A percentile compares a stretch with the other conserved stretches of the same genome.
Conservation (phyloP, 495 filamentous ascomycete genomes). For the Entonaema liquescens region DNA sequence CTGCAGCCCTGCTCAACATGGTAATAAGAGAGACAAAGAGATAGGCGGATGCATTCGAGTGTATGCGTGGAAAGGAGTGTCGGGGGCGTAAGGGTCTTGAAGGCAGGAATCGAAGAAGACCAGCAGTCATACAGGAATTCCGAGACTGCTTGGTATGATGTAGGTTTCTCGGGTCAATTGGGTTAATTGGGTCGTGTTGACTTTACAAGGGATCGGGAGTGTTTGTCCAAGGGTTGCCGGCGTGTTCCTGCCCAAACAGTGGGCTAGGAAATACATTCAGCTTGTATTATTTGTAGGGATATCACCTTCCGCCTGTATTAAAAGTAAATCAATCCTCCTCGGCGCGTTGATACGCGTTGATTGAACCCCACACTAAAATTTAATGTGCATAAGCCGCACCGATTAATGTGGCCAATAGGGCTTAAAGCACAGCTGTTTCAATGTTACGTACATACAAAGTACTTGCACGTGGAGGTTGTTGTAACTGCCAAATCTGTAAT, state of each 20-base stretch:
- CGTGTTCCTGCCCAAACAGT: background rate
- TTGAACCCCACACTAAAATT: slow-evolving; percentile 19
- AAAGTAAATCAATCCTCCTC: background rate
- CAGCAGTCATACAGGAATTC: slow-evolving; percentile 42
- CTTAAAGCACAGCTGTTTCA: no score
- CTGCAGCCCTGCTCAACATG: slow-evolving; percentile 52
- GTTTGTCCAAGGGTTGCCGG: background rate
- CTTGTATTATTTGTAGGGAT: background rate
- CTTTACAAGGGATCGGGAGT: background rate
- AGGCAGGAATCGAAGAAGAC: slow-evolving; percentile 33
- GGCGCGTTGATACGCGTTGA: slow-evolving; percentile 18
- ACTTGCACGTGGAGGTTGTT: background rate
- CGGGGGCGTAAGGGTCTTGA: slow-evolving; percentile 33
- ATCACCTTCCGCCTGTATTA: background rate
- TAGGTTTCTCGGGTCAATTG: background rate
- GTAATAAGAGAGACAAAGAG: slow-evolving; percentile 37
- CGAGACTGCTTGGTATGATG: background rate
- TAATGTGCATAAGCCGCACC: background rate
- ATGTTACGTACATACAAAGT: no score
- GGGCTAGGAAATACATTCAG: background rate
- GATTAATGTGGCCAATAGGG: background rate
- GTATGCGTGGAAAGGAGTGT: slow-evolving; percentile 21
- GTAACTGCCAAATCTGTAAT: background rate
- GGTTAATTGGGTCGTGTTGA: background rate
- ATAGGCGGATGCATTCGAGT: slow-evolving; percentile 25